Conservation (phyloP, 768 basidiomycete species). For the Floccularia luteovirens region DNA sequence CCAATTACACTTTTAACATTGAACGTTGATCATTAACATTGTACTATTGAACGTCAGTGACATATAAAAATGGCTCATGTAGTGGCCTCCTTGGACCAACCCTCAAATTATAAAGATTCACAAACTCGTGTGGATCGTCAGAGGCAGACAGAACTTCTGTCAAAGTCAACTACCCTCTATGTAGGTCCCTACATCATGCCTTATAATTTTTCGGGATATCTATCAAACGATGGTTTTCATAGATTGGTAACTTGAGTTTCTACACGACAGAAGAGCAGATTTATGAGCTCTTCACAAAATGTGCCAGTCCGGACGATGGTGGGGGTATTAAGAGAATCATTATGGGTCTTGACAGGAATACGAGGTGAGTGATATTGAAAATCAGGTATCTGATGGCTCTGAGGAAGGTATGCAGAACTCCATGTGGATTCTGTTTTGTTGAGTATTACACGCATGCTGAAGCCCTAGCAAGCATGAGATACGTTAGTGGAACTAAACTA, state of each 20-base stretch:
- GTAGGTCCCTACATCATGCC: slow-evolving; percentile 61
- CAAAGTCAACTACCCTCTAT: slow-evolving; percentile 85
- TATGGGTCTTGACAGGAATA: slow-evolving; percentile 90
- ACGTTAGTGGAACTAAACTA: slow-evolving; percentile 96
- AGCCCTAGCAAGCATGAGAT: slow-evolving; percentile 87
- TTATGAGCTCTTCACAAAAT: slow-evolving; percentile 89
- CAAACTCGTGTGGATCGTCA: slow-evolving; percentile 74
- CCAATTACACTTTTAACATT: too few species aligned
- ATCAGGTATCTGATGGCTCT: too few species aligned
- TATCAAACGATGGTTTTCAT: slow-evolving; percentile 8
- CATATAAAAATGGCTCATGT: slow-evolving; percentile 90
- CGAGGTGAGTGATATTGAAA: slow-evolving; percentile 42
- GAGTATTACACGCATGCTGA: slow-evolving; percentile 94
- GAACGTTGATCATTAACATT: too few species aligned
- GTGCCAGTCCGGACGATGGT: slow-evolving; percentile 77
- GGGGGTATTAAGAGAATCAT: slow-evolving; percentile 92
- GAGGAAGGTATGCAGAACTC: slow-evolving; percentile 52
- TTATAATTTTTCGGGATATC: slow-evolving; percentile 13
- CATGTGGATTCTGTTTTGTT: slow-evolving; percentile 94
- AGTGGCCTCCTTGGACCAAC: slow-evolving; percentile 79
- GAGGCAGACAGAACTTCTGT: slow-evolving; percentile 72
- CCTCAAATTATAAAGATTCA: slow-evolving; percentile 96
- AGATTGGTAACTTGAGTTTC: slow-evolving; percentile 92
- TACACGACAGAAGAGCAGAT: slow-evolving; percentile 96
- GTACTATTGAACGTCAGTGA: too few species aligned